Percentiles rank a stretch among this genome's conserved stretches.
phyloP scores from a whole-genome alignment of 2,329 filamentous ascomycete species.

The Simplicillium sp. region DNA sequence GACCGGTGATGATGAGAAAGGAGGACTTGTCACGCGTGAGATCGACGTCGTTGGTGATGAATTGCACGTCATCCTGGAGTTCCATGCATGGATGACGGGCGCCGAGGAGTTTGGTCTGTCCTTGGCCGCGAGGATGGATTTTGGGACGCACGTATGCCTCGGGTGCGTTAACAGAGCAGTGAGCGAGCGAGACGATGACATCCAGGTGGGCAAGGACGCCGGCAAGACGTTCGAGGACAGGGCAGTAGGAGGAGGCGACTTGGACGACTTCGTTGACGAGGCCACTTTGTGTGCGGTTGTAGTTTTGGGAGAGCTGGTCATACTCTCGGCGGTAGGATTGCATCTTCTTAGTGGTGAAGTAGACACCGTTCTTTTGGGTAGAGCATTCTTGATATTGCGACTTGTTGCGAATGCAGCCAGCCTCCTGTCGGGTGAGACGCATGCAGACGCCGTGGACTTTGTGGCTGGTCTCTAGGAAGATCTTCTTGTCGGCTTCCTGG shows the following conservation, averaged over 20 bases:
- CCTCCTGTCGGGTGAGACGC: constrained; percentile 82
- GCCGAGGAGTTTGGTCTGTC: constrained; percentile 83
- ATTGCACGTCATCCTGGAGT: constrained; percentile 96
- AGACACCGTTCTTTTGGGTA: constrained; percentile 98
- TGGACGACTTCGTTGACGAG: constrained; percentile 87
- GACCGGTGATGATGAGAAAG: constrained; percentile 93
- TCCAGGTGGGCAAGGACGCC: constrained; percentile 87
- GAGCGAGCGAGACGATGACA: constrained; percentile 88
- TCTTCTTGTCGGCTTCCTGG: constrained; percentile 95
- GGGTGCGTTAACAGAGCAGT: constrained; percentile 87
- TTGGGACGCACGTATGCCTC: constrained; percentile 84
- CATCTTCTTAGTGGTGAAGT: constrained; percentile 83
- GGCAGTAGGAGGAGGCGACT: constrained; percentile 90
- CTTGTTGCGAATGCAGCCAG: constrained; percentile 87
- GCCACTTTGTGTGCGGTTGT: constrained; percentile 87
- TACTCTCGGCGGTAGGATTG: constrained; percentile 79
- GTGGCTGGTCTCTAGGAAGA: constrained; percentile 87
- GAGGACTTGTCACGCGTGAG: constrained; percentile 71
- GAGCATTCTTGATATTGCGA: constrained; percentile 86
- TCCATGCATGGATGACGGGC: constrained; percentile 96
- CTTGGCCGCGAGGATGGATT: constrained; percentile 80
- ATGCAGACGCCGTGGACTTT: constrained; percentile 95
- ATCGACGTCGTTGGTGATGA: constrained; percentile 94
- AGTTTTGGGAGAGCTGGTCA: constrained; percentile 87
- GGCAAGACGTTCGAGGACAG: constrained; percentile 81